phyloP scores from a whole-genome alignment of 768 basidiomycete species.

The Serpula lacrymans region DNA sequence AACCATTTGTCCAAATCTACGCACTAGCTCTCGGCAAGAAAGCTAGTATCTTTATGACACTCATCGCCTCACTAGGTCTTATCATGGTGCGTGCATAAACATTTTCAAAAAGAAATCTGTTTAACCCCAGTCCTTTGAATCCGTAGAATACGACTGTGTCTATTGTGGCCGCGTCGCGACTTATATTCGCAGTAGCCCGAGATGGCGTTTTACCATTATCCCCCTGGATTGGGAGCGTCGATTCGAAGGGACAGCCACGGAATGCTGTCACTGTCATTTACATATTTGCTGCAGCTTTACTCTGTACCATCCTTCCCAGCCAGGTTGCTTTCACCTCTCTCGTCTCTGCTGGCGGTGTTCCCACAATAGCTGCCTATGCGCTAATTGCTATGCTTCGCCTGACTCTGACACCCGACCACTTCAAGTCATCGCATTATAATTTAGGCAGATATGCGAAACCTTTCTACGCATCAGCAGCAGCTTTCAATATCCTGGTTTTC shows the following conservation, averaged over 20 bases:
- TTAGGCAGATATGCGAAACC: constrained; percentile 63
- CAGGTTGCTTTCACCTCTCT: constrained; percentile 91
- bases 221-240: constrained; percentile 76
- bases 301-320: constrained; percentile 89
- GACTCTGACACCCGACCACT: constrained; percentile 72
- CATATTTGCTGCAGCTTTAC: constrained; percentile 64
- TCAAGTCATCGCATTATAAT: constrained; percentile 69
- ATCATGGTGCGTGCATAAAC: constrained; percentile 56
- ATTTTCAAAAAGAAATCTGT: neutral
- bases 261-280: constrained; percentile 89
- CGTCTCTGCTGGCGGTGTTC: constrained; percentile 80
- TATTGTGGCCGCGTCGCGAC: constrained; percentile 83
- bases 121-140: too few relatives aligned
- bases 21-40: constrained; percentile 77
- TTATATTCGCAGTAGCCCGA: constrained; percentile 91
- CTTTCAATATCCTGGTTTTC: constrained; percentile 76
- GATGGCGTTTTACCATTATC: constrained; percentile 88
- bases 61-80: constrained; percentile 79
- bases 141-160: constrained; percentile 79
- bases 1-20: constrained; percentile 90
- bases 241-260: constrained; percentile 66
- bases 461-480: constrained; percentile 62
- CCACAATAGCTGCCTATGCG: constrained; percentile 86
- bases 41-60: constrained; percentile 83
- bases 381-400: constrained; percentile 75